Base-by-base conservation (phyloP, 2,329 filamentous ascomycete genomes). In the Colletotrichum eremochloae region DNA sequence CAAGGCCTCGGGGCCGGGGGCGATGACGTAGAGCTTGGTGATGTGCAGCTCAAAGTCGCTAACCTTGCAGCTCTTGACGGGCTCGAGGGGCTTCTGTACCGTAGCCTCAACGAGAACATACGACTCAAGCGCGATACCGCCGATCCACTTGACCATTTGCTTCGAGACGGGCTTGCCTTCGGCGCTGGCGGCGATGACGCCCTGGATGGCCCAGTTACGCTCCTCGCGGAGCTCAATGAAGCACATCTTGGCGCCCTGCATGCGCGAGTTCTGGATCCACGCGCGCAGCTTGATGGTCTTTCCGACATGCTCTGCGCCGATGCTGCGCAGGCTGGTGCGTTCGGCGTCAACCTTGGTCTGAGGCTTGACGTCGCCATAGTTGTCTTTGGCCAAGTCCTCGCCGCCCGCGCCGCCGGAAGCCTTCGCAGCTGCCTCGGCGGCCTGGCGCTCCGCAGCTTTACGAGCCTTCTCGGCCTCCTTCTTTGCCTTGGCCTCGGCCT, bases 111-210 rank as follows among this genome's bases (percentile, higher is more conserved):
- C 91, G 52, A 91, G 85, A 33, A 98, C 91, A 77, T 93, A 95
- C 76, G 92, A 94, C 86, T 98, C 96, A 57, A 92, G 87, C 79
- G 90, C 92, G 76, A 97, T 84, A 55, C 86, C 88, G 58, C 89
- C 90, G 61, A 92, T 91, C 90, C 93, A 98, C 85, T 98, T 98
- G 80, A 98, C 94, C 96, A 98, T 56, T 18, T 98, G 83, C 94
- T 94, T 81, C 92, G 92, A 74, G 15, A 63, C 31, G 7, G 84
- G 83, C 62, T 84, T 56, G 31, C 52, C 88, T 42, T 87, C 90
- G 78, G 94, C 90, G 78, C 89, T 89, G 61, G 90, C 92, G 24
- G 88, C 87, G 24, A 94, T 86, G 50, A 98, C 92, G 63, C 92
- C 94, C 85, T 98, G 95, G 50, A 98, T 91, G 38, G 91, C 92